Conservation (phyloP, 2,329 filamentous ascomycete species). For the Verticillium longisporum region DNA sequence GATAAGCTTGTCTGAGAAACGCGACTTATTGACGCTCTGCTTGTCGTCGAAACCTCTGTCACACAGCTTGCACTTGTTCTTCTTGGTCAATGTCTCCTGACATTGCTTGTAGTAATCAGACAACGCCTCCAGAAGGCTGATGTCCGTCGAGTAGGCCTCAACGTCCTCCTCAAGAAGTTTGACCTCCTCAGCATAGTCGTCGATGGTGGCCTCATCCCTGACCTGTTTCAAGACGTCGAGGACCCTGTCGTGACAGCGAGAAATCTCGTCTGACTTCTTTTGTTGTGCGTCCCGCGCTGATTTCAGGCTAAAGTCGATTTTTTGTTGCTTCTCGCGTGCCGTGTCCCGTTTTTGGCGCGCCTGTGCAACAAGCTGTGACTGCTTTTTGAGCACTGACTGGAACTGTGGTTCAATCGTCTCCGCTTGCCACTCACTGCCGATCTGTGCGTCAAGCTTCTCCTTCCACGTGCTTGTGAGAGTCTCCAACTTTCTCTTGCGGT, state of each 20-base stretch:
- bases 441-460: conserved; percentile 56
- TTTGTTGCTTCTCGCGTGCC: conserved; percentile 64
- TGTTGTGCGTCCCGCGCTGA: conserved; percentile 57
- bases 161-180: conserved; percentile 47
- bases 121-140: conserved; percentile 62
- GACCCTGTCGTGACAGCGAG: conserved; percentile 53
- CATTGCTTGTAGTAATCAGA: conserved; percentile 67
- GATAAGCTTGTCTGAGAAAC: conserved; percentile 60
- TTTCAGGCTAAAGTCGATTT: conserved; percentile 67
- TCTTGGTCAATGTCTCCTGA: conserved; percentile 55
- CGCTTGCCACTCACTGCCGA: conserved; percentile 63
- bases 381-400: conserved; percentile 53
- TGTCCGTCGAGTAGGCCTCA: conserved; percentile 56
- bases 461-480: conserved; percentile 72
- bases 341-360: conserved; percentile 66
- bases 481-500: conserved; percentile 66
- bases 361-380: conserved; percentile 51
- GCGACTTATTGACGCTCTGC: conserved; percentile 49
- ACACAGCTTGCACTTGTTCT: conserved; percentile 73
- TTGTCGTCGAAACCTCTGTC: conserved; percentile 59
- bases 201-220: conserved; percentile 38
- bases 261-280: conserved; percentile 56
- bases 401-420: conserved; percentile 65
- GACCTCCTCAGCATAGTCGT: conserved; percentile 47
- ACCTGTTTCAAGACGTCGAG: conserved; percentile 38